Evolutionary conservation across 78 protist species (phyloP), one percentile per base, ranked within the genome.

Genomic region (Polysphondylium violaceum): DNA sequence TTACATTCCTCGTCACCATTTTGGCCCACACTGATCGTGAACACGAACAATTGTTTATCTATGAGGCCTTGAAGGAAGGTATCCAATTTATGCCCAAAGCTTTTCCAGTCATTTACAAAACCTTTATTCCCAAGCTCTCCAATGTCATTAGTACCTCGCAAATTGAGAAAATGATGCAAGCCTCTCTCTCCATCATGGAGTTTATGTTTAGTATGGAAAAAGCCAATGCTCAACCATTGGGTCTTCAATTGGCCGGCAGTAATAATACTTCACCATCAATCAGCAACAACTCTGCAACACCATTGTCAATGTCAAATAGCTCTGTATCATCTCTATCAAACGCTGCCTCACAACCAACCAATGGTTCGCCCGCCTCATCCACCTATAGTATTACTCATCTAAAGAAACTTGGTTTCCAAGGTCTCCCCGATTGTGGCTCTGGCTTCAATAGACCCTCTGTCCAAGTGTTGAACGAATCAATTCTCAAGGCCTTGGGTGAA

Each of bases 11-110:
- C 9, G 92, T 86, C 0, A 86, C 92, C 0, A 72, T 86, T 16
- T 47, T 86, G 3, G n/a, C 74, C 3, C 83, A 86, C 60, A 74
- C 76, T 7, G 92, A 86, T 51, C 85, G 85, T 51, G 92, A 86
- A 58, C 87, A 73, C 9, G 92, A 86, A 64, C 92, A 86, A 74
- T 33, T 86, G 31, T 86, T 86, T 44, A 86, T 86, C 6, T 86
- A 74, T 63, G 87, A 74, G 27, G 87, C 85, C 4, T 58, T 86
- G 35, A 74, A 72, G 40, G 92, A 86, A 12, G 92, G 87, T 73
- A 67, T 86, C 23, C 92, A 74, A 51, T 73, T 74, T n/a, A 61
- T 86, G 76, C 92, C 92, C 35, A 68, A 73, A 33, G 78, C 85
- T 5, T 86, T 86, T 83, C 92, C 92, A n/a, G 92, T 86, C 21